phyloP scores from a whole-genome alignment of 768 basidiomycete species.

The Astraeus odoratus region DNA sequence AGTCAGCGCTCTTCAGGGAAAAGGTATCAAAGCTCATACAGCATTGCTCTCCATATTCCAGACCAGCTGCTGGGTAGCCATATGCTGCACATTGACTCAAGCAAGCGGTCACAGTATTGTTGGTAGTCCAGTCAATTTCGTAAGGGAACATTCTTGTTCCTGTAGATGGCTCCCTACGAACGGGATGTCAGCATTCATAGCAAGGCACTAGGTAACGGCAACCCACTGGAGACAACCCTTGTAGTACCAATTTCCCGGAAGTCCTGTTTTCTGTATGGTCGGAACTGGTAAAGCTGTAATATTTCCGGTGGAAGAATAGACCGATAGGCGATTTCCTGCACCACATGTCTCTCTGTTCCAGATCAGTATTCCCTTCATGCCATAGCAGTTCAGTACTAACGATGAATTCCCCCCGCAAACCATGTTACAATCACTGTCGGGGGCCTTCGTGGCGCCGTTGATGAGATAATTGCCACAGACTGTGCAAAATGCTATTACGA shows the following conservation, averaged over 20 bases:
- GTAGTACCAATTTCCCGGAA: slow-evolving; percentile 62
- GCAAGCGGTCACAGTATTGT: slow-evolving; percentile 61
- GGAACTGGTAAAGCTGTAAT: slow-evolving; percentile 58
- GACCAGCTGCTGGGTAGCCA: slow-evolving; percentile 65
- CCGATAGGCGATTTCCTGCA: slow-evolving; percentile 63
- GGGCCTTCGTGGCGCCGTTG: slow-evolving; percentile 47
- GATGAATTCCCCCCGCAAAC: slow-evolving; percentile 61
- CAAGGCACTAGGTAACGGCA: too few relatives aligned
- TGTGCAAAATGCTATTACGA: slow-evolving; percentile 28
- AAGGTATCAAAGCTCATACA: slow-evolving; percentile 41
- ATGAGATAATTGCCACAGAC: slow-evolving; percentile 67
- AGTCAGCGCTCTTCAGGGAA: background rate
- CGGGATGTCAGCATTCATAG: too few relatives aligned
- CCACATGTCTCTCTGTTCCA: slow-evolving; percentile 58
- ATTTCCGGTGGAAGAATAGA: slow-evolving; percentile 49
- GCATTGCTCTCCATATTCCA: slow-evolving; percentile 68
- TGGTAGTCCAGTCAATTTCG: slow-evolving; percentile 49
- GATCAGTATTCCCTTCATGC: slow-evolving; percentile 2
- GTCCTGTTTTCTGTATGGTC: slow-evolving; percentile 40
- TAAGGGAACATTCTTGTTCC: slow-evolving; percentile 50
- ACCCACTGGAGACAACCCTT: slow-evolving; percentile 61
- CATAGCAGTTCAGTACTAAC: slow-evolving; percentile 35
- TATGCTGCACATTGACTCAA: slow-evolving; percentile 62
- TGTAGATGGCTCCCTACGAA: slow-evolving; percentile 44
- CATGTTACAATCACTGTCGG: slow-evolving; percentile 59